Evolutionary conservation across 2,329 filamentous ascomycete species (phyloP).

Genomic region (Chaetomium sp.): DNA sequence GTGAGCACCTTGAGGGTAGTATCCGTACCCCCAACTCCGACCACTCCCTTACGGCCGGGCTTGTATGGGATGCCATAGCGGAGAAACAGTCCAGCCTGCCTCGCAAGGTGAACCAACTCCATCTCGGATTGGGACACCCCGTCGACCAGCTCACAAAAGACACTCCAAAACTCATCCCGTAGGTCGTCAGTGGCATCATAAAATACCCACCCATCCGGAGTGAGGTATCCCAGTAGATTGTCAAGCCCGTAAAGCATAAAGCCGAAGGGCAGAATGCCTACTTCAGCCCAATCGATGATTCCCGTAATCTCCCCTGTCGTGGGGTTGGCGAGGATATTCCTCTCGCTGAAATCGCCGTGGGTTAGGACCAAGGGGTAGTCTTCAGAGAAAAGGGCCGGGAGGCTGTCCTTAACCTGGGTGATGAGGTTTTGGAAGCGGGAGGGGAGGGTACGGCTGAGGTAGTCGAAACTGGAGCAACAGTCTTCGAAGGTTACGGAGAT

Average conservation of each 20-base stretch:
- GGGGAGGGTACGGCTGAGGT: not conserved
- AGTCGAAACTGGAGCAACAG: not conserved
- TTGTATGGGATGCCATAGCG: not conserved
- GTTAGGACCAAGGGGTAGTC: constrained; percentile 21
- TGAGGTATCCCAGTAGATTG: constrained; percentile 17
- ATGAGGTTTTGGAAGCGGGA: not conserved
- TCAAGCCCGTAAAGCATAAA: constrained; percentile 27
- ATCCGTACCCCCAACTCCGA: no score
- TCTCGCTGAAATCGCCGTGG: constrained; percentile 26
- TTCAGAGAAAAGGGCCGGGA: constrained; percentile 16
- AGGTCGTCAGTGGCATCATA: not conserved
- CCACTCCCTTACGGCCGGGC: not conserved
- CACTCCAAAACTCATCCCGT: not conserved
- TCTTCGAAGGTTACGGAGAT: not conserved
- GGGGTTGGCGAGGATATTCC: constrained; percentile 27
- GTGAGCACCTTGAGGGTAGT: no score
- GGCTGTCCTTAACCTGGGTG: not conserved
- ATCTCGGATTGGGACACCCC: not conserved
- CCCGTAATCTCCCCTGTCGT: constrained; percentile 27
- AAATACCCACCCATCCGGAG: not conserved
- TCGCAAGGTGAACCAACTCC: not conserved
- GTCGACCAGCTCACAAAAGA: not conserved
- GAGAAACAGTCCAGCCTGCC: not conserved
- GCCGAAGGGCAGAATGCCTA: constrained; percentile 26
- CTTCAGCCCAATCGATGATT: constrained; percentile 29